Evolutionary conservation across 1,284 basidiomycete species (phyloP).

Genomic region (Anthracocystis setariae): DNA sequence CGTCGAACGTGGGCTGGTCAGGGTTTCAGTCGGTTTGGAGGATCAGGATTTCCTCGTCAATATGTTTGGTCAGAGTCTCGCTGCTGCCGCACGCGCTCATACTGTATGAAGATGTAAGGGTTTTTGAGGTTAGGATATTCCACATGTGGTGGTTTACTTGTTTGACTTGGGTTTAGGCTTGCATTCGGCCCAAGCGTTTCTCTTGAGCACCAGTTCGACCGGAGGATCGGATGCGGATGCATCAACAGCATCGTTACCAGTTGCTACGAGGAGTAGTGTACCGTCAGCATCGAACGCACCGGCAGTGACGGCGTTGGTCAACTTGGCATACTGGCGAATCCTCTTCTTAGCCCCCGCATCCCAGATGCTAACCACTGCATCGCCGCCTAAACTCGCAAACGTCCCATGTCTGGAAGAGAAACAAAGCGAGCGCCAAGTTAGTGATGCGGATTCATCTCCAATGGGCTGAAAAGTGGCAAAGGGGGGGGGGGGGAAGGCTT

Average conservation of each 20-base stretch:
- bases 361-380: constrained; percentile 91
- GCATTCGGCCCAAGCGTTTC: constrained; percentile 54
- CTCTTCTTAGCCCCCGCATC: constrained; percentile 97
- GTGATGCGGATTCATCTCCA: neutral
- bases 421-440: neutral
- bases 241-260: constrained; percentile 52
- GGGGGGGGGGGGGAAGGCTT: constrained; percentile 3
- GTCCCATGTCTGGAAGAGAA: constrained; percentile 77
- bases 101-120: constrained; percentile 2
- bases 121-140: too few relatives aligned
- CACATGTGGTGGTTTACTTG: too few relatives aligned
- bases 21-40: constrained; percentile 92
- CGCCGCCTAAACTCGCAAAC: constrained; percentile 92
- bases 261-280: constrained; percentile 50
- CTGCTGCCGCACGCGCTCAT: constrained; percentile 72
- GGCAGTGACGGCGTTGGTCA: constrained; percentile 48
- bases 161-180: constrained; percentile 45
- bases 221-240: constrained; percentile 15
- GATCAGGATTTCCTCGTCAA: constrained; percentile 74
- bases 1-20: constrained; percentile 84
- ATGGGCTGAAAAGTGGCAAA: too few relatives aligned
- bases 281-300: constrained; percentile 56
- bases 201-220: constrained; percentile 42
- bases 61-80: constrained; percentile 77
- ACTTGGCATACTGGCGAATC: constrained; percentile 79